Base-by-base conservation (phyloP, 805 yeast genomes). In the Scheffersomyces spartinae region DNA sequence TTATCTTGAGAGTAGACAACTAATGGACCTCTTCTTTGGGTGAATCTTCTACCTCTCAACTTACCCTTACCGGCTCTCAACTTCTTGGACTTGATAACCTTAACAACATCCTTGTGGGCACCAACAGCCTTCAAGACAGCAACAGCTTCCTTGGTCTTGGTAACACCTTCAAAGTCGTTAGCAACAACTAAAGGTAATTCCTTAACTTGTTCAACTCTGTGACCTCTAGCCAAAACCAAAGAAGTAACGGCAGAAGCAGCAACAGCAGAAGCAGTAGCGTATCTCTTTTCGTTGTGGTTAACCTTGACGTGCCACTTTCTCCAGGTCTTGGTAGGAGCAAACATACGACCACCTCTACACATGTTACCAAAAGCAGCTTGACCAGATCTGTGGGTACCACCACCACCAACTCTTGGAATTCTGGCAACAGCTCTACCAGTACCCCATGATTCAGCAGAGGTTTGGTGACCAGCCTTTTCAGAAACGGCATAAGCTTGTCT, bases 281-380 rank as follows among this genome's bases (percentile, higher is more conserved):
- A 91, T 71, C 97, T 86, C 80, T 88, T 88, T 75, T 91, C 95
- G 84, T 88, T 88, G 70, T 85, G 95, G 95, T 91, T 91, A 60
- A 91, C 95, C 80, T 86, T 91, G 59, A 91, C 94, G 85, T 91
- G 94, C 98, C 98, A 91, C 74, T 78, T 88, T 82, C 98, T 85
- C 98, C 98, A 91, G 69, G 94, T 86, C 79, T 91, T 91, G 69
- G 98, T 91, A 67, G 98, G 98, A 68, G 98, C 96, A 61, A 91
- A 91, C 97, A 91, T 91, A 72, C 98, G 94, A 75, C 98, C 98
- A 68, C 96, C 96, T 71, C 98, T 88, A 78, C 98, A 91, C 98
- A 91, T 91, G 91, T 91, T 91, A 80, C 98, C 98, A 78, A 91
- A 91, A 64, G 98, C 98, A 68, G 85, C 98, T 72, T 91, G 98